Percentiles rank a stretch among this genome's conserved stretches.
These are phyloP conservation scores for Neurospora sp. DNA, from an alignment of 495 filamentous ascomycete species.

Conservation along the genomic window DNA sequence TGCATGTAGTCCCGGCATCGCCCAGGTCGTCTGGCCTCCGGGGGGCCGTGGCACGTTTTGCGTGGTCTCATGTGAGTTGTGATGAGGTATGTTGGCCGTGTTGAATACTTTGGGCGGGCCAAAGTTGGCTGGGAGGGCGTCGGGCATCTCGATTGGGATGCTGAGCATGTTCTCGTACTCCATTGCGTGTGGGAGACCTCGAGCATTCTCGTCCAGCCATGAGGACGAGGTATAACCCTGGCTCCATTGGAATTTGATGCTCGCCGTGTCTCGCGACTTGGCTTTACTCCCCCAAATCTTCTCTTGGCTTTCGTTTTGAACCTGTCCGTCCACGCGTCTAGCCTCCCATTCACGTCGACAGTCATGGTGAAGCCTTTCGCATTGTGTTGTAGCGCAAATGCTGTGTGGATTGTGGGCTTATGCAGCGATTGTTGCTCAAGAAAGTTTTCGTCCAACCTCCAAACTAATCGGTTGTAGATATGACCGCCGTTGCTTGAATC, in stretches of 20 bases:
- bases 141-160: conserved; percentile 15
- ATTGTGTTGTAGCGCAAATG: conserved; percentile 25
- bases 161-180: conserved; percentile 12
- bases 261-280: conserved; percentile 1
- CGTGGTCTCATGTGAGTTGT: not conserved
- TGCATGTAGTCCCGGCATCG: not conserved
- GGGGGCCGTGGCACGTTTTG: not conserved
- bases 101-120: not conserved
- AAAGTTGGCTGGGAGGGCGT: conserved; percentile 9
- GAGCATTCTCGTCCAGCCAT: conserved; percentile 13
- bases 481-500: conserved; percentile 1
- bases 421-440: conserved; percentile 19
- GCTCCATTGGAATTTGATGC: conserved; percentile 13
- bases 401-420: conserved; percentile 22
- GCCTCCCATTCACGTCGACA: conserved; percentile 20
- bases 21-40: not conserved
- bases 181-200: conserved; percentile 14
- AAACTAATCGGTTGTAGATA: conserved; percentile 17
- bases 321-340: not conserved
- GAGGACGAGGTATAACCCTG: conserved; percentile 5
- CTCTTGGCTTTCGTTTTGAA: conserved; percentile 2
- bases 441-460: conserved; percentile 23
- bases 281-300: conserved; percentile 3
- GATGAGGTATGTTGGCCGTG: not conserved
- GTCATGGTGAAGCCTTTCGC: conserved; percentile 23